These are phyloP conservation scores for Trypanosoma caninum DNA, from an alignment of 208 protist species.

Conservation along the genomic window DNA sequence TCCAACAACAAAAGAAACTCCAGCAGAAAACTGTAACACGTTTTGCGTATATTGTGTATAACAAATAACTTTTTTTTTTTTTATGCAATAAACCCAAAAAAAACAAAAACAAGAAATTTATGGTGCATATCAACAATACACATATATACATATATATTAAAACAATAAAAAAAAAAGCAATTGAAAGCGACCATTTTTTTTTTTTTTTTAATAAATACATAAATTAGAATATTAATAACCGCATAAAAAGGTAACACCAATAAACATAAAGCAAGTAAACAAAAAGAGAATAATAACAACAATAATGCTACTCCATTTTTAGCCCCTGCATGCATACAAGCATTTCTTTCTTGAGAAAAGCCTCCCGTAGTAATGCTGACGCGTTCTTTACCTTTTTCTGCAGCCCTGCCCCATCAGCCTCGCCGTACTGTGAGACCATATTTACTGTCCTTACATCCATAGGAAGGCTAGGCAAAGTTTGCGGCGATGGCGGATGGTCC, in stretches of 20 bases:
- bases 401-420: slow-evolving; percentile 21
- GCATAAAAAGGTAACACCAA: not conserved
- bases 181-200: not conserved
- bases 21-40: no score
- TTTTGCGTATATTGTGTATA: no score
- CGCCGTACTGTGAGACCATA: slow-evolving; percentile 23
- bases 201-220: not conserved
- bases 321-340: slow-evolving; percentile 20
- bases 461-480: slow-evolving; percentile 24
- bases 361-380: slow-evolving; percentile 11
- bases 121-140: slow-evolving; percentile 1
- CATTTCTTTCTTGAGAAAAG: slow-evolving; percentile 34
- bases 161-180: slow-evolving; percentile 7
- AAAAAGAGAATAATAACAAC: slow-evolving; percentile 13
- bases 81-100: no score
- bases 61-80: no score
- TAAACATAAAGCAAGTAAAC: not conserved
- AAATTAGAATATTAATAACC: not conserved
- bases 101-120: slow-evolving; percentile 14
- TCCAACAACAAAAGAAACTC: no score
- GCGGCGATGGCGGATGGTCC: not conserved
- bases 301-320: slow-evolving; percentile 11
- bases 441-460: slow-evolving; percentile 1
- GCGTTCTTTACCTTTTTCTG: slow-evolving; percentile 16
- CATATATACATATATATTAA: no score